Evolutionary conservation across 2,329 filamentous ascomycete genomes (phyloP).

Genomic region (Beauveria caledonica): DNA sequence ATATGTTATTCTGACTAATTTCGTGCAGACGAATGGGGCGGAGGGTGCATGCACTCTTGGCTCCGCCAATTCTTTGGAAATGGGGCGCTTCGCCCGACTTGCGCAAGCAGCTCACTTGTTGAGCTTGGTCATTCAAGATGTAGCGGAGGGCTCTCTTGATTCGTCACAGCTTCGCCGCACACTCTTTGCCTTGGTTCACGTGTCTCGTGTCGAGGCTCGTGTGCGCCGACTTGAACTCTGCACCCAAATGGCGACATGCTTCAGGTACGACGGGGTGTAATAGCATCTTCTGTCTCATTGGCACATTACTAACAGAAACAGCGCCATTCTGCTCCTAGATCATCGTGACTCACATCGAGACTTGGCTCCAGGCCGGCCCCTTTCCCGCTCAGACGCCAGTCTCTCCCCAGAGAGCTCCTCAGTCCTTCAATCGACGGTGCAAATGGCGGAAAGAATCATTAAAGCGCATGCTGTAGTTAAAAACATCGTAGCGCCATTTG

Average conservation of each 20-base stretch:
- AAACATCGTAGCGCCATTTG: neutral
- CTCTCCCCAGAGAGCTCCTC: neutral
- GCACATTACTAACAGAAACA: neutral
- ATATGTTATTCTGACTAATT: neutral
- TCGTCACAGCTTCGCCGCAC: slow-evolving; percentile 13
- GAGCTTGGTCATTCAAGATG: slow-evolving; percentile 12
- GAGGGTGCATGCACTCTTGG: slow-evolving; percentile 7
- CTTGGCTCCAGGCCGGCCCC: neutral
- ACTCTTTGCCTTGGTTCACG: slow-evolving; percentile 12
- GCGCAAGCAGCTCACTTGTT: slow-evolving; percentile 15
- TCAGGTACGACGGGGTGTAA: slow-evolving; percentile 8
- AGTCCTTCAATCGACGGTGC: neutral
- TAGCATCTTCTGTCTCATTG: no score
- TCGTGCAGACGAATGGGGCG: neutral
- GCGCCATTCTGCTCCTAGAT: slow-evolving; percentile 6
- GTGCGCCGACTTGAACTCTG: slow-evolving; percentile 13
- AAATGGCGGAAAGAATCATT: slow-evolving; percentile 1
- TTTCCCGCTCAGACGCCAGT: neutral
- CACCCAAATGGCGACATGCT: slow-evolving; percentile 15
- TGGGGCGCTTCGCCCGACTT: slow-evolving; percentile 14
- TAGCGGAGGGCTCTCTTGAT: neutral
- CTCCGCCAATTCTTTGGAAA: slow-evolving; percentile 9
- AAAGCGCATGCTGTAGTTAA: neutral
- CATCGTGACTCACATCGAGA: neutral
- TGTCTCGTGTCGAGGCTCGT: slow-evolving; percentile 11